A percentile compares a stretch with the other conserved stretches of the same genome.
These are phyloP conservation scores for Magnusiomyces fungicola DNA, from an alignment of 1,139 yeast genomes.

Conservation along the genomic window DNA sequence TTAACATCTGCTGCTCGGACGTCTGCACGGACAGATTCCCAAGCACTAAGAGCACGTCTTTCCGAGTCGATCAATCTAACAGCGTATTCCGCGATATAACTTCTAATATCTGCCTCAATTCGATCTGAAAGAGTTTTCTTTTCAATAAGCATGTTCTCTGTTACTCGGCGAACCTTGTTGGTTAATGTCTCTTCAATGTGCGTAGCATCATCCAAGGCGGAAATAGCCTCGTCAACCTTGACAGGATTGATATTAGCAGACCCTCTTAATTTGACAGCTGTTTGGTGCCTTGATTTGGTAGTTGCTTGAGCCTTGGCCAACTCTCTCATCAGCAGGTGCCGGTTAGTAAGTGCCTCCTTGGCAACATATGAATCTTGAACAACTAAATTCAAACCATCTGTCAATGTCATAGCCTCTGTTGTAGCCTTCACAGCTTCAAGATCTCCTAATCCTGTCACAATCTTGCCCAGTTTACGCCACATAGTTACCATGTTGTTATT, in stretches of 20 bases:
- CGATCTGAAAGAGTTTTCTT: slow-evolving; percentile 48
- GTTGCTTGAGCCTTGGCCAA: slow-evolving; percentile 68
- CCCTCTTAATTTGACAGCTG: slow-evolving; percentile 67
- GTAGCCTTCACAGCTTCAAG: slow-evolving; percentile 66
- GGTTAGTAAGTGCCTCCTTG: slow-evolving; percentile 86
- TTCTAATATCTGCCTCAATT: slow-evolving; percentile 50
- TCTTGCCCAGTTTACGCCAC: slow-evolving; percentile 74
- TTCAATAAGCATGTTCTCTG: slow-evolving; percentile 80
- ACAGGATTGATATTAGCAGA: slow-evolving; percentile 75
- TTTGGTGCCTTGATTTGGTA: slow-evolving; percentile 61
- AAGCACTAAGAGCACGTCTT: slow-evolving; percentile 64
- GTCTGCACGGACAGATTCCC: slow-evolving; percentile 70
- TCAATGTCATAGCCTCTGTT: slow-evolving; percentile 65
- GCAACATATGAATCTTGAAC: slow-evolving; percentile 75
- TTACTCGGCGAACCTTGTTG: slow-evolving; percentile 69
- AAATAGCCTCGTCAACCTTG: slow-evolving; percentile 84
- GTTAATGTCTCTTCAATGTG: slow-evolving; percentile 67
- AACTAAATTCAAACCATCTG: slow-evolving; percentile 63
- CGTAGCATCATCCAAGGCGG: slow-evolving; percentile 73
- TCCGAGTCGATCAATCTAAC: slow-evolving; percentile 78
- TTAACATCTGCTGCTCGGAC: slow-evolving; percentile 68
- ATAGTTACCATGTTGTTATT: slow-evolving; percentile 69
- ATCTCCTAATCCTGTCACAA: slow-evolving; percentile 66
- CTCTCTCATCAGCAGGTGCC: slow-evolving; percentile 90
- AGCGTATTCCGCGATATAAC: slow-evolving; percentile 52